Evolutionary conservation across 345 rosid species (phyloP).

Genomic region (Stellera chamaejasme): DNA sequence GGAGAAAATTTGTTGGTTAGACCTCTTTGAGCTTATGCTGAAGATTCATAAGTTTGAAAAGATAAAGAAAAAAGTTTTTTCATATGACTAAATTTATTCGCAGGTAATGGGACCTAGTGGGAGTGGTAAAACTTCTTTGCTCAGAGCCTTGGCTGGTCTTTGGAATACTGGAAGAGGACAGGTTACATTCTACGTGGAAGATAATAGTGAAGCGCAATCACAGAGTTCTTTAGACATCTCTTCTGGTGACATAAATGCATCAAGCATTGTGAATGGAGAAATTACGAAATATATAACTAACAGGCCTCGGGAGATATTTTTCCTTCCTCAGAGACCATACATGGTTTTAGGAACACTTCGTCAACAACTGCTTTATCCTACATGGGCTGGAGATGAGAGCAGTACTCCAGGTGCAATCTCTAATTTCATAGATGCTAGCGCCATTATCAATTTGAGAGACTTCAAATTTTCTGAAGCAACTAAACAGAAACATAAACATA

Average conservation of each 20-base stretch:
- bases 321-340: conserved; percentile 96
- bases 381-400: conserved; percentile 41
- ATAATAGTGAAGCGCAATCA: conserved; percentile 23
- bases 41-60: conserved; percentile 9
- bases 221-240: conserved; percentile 21
- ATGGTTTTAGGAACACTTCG: conserved; percentile 97
- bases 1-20: conserved; percentile 79
- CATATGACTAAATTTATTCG: conserved; percentile 16
- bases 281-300: conserved; percentile 21
- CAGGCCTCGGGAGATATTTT: conserved; percentile 47
- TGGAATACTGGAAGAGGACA: conserved; percentile 85
- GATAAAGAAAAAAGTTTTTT: conserved; percentile 10
- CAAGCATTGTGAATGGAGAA: conserved; percentile 12
- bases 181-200: conserved; percentile 56
- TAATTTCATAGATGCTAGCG: background rate
- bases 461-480: conserved; percentile 1
- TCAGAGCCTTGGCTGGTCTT: conserved; percentile 94
- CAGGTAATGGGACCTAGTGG: conserved; percentile 95
- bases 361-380: conserved; percentile 89
- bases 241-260: conserved; percentile 18
- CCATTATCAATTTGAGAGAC: conserved; percentile 5
- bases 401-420: conserved; percentile 26
- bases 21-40: conserved; percentile 13
- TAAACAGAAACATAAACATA: background rate
- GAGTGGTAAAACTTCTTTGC: conserved; percentile 87